Conservation (phyloP, 352 stramenopile species). For the Pythium aphanidermatum region DNA sequence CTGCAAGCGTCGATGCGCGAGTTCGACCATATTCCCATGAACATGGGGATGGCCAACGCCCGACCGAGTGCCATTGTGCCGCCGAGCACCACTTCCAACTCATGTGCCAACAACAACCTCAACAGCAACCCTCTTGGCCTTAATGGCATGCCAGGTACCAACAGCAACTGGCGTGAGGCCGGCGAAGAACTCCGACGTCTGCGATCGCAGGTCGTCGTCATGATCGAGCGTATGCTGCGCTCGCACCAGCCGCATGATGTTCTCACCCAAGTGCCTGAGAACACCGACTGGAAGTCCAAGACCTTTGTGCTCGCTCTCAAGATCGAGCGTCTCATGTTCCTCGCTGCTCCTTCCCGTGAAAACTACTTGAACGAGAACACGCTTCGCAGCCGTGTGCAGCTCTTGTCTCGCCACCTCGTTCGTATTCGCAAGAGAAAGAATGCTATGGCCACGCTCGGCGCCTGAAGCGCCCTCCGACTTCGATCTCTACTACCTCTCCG, state of each 20-base stretch:
- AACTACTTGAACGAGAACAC: conserved; percentile 54
- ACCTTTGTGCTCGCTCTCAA: conserved; percentile 51
- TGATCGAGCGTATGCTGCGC: conserved; percentile 52
- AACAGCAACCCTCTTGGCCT: too few species aligned
- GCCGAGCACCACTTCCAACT: conserved; percentile 1
- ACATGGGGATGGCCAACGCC: not conserved
- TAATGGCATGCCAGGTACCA: conserved; percentile 5
- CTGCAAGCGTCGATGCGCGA: conserved; percentile 44
- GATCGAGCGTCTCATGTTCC: conserved; percentile 63
- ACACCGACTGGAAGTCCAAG: conserved; percentile 57
- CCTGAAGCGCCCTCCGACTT: conserved; percentile 1
- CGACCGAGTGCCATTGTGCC: conserved; percentile 6
- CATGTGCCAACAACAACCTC: conserved; percentile 6
- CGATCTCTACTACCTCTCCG: not conserved
- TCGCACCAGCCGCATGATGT: conserved; percentile 50
- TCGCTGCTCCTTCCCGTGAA: conserved; percentile 37
- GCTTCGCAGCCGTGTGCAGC: conserved; percentile 41
- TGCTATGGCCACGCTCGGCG: conserved; percentile 24
- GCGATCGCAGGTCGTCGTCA: conserved; percentile 34
- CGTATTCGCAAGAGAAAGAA: conserved; percentile 59
- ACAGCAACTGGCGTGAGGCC: conserved; percentile 29
- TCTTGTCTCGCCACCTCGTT: conserved; percentile 48
- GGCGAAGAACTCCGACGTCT: conserved; percentile 40
- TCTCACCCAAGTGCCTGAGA: conserved; percentile 51
- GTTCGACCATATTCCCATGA: conserved; percentile 26